Base-by-base conservation (phyloP, 1,284 basidiomycete genomes). In the Leccinum laetum region DNA sequence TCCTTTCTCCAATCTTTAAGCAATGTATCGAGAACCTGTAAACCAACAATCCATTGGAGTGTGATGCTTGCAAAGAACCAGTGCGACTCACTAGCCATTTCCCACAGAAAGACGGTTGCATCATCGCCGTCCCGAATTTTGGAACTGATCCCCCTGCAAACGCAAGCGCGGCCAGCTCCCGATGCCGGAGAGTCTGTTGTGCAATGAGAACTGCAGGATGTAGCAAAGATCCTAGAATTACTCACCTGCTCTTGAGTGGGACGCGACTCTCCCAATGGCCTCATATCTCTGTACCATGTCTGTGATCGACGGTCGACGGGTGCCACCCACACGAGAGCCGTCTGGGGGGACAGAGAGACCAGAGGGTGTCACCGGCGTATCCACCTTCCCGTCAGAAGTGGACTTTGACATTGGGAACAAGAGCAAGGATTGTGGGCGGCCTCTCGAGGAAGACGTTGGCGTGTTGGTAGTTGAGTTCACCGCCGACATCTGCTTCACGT, bases 221-320 rank as follows among this genome's bases (percentile, higher is more conserved):
- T 2, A 37, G 24, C 10, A 56, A 35, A 21, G 21, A 53, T 63
- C 24, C 10, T n/a, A 16, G 39, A 9, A 16, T 39, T 2, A 64
- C 73, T 60, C 65, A 86, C 89, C 79, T 92, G 90, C 46, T 92
- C 91, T 5, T 79, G 72, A 4, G 78, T 86, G n/a, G 46, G 71
- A 66, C 60, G 70, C 61, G 29, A 75, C 69, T 67, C 75, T 78
- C 21, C 70, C 75, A 64, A 92, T 88, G 9, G 86, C 85, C 75
- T 94, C 92, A 73, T 88, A 94, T 55, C 81, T 83, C 68, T 91
- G 89, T 21, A 94, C 92, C 84, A 93, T 92, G 71, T 93, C 87
- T 58, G 91, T 86, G 67, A 93, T 94, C 0, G 92, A 94, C 16
- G 87, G 90, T 58, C 92, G 82, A 21, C 92, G 83, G 8, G 71